These are phyloP conservation scores for Colletotrichum lini DNA, from an alignment of 2,329 filamentous ascomycete genomes.

Conservation along the genomic window DNA sequence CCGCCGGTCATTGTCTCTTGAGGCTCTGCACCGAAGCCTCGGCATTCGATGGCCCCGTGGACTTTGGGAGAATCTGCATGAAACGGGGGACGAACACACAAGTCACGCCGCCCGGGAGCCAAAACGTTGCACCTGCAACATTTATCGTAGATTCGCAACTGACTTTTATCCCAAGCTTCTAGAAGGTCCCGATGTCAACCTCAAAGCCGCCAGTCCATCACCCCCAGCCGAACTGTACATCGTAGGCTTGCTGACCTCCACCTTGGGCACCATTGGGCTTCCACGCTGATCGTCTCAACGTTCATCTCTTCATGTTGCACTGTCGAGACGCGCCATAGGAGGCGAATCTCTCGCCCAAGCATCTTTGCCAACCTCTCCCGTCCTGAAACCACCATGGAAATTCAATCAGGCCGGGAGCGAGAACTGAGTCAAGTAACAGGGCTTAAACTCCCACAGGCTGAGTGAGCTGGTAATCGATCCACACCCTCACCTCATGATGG, in stretches of 20 bases:
- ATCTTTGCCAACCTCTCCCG: conserved; percentile 12
- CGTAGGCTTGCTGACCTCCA: conserved; percentile 27
- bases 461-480: conserved; percentile 18
- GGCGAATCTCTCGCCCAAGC: conserved; percentile 31
- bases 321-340: conserved; percentile 13
- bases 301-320: conserved; percentile 34
- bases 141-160: background rate
- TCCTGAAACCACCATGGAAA: conserved; percentile 41
- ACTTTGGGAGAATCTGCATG: background rate
- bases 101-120: conserved; percentile 13
- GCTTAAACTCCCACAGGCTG: conserved; percentile 22
- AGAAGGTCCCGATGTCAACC: conserved; percentile 29
- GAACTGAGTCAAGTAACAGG: conserved; percentile 29
- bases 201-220: conserved; percentile 1
- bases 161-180: conserved; percentile 32
- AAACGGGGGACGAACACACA: background rate
- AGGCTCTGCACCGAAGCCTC: background rate
- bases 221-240: conserved; percentile 31
- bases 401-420: conserved; percentile 34
- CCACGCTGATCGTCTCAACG: conserved; percentile 24
- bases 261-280: conserved; percentile 41
- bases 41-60: background rate
- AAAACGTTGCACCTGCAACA: conserved; percentile 3
- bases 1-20: background rate
- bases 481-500: conserved; percentile 36